phyloP scores from a whole-genome alignment of 352 stramenopile species.

The Phytophthora pistaciae region DNA sequence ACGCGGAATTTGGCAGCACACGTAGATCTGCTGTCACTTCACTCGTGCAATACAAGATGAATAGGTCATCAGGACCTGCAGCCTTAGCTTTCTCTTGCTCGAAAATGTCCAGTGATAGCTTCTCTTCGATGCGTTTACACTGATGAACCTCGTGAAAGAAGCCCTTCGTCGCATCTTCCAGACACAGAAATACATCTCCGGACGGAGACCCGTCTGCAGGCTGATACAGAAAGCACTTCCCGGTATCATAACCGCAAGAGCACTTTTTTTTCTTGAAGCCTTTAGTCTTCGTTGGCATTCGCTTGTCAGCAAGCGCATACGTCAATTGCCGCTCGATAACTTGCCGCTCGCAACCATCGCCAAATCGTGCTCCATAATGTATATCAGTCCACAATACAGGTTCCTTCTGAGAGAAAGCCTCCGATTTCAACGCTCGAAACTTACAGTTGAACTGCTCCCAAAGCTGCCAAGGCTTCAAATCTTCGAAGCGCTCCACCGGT shows the following conservation, averaged over 20 bases:
- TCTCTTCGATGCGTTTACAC: constrained; percentile 13
- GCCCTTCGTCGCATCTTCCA: constrained; percentile 18
- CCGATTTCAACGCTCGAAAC: constrained; percentile 26
- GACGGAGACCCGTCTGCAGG: constrained; percentile 11
- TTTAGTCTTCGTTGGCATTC: constrained; percentile 15
- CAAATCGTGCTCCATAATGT: constrained; percentile 28
- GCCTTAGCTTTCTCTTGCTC: constrained; percentile 8
- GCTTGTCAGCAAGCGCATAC: constrained; percentile 10
- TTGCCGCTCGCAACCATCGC: constrained; percentile 5
- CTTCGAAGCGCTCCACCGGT: neutral
- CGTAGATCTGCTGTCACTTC: constrained; percentile 11
- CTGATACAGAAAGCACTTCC: constrained; percentile 8
- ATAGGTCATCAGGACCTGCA: constrained; percentile 15
- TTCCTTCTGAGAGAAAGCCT: constrained; percentile 1
- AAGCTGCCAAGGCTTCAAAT: constrained; percentile 21
- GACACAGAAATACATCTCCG: constrained; percentile 18
- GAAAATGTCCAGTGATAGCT: constrained; percentile 6
- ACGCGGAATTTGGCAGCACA: constrained; percentile 16
- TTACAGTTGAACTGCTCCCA: constrained; percentile 26
- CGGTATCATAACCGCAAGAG: constrained; percentile 13
- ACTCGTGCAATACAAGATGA: constrained; percentile 21
- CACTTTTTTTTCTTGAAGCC: constrained; percentile 8
- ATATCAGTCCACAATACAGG: constrained; percentile 13
- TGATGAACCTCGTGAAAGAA: constrained; percentile 26
- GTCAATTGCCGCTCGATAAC: constrained; percentile 18